Conservation (phyloP, 139 green algal species). For the Tetradesmus lagerheimii region DNA sequence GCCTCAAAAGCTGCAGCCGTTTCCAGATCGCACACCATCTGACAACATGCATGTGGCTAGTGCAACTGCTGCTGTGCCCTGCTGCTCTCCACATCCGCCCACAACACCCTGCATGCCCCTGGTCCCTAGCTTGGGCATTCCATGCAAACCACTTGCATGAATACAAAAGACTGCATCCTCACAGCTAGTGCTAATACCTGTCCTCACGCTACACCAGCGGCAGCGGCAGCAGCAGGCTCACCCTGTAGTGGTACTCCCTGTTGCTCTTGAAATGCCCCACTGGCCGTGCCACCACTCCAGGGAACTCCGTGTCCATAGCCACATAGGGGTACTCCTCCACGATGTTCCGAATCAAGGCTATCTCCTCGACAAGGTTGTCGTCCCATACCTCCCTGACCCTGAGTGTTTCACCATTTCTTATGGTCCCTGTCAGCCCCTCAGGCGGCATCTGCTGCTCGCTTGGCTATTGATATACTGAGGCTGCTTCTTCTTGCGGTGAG, state of each 20-base stretch:
- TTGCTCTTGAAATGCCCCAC: slow-evolving; percentile 97
- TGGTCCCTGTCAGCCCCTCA: slow-evolving; percentile 65
- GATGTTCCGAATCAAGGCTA: slow-evolving; percentile 90
- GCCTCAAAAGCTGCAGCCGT: neutral
- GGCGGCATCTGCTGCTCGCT: slow-evolving; percentile 17
- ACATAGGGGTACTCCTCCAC: slow-evolving; percentile 95
- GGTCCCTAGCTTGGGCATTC: too few species aligned
- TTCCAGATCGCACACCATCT: neutral
- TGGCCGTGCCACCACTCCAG: slow-evolving; percentile 94
- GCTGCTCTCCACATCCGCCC: neutral
- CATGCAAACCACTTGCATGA: too few species aligned
- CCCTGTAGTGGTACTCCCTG: slow-evolving; percentile 97
- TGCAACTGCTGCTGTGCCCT: neutral
- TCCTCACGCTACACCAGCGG: neutral
- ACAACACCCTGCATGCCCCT: too few species aligned
- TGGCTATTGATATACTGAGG: neutral
- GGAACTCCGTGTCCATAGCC: slow-evolving; percentile 99
- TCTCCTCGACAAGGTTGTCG: slow-evolving; percentile 96
- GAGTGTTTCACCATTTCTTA: slow-evolving; percentile 77
- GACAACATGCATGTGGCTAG: neutral
- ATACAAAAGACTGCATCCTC: too few species aligned
- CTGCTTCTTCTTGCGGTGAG: neutral
- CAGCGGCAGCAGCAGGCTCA: neutral
- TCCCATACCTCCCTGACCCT: slow-evolving; percentile 96
- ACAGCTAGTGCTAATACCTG: neutral